Conservation (phyloP, 345 rosid species). For the Schrenkiella parvula region DNA sequence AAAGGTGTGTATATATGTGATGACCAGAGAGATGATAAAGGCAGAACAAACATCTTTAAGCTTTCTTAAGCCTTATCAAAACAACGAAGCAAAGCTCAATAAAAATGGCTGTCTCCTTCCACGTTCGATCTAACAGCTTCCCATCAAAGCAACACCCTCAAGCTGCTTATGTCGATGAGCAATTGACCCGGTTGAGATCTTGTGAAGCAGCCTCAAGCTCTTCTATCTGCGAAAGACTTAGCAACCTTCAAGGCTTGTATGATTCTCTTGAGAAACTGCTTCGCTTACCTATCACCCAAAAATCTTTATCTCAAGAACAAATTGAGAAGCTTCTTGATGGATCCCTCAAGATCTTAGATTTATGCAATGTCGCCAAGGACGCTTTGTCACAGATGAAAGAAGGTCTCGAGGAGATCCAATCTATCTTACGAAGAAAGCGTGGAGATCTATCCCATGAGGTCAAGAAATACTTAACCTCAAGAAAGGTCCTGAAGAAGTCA, state of each 20-base stretch:
- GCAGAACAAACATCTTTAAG: constrained; percentile 9
- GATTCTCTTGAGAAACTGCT: constrained; percentile 30
- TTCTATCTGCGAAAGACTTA: constrained; percentile 19
- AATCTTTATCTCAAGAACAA: constrained; percentile 26
- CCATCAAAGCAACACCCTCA: constrained; percentile 46
- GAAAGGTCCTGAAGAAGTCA: constrained; percentile 32
- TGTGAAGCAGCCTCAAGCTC: constrained; percentile 15
- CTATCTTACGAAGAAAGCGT: constrained; percentile 30
- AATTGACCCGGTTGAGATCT: constrained; percentile 30
- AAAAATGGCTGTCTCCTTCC: constrained; percentile 38
- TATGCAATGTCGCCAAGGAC: constrained; percentile 37
- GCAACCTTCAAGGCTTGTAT: constrained; percentile 35
- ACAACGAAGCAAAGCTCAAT: not conserved
- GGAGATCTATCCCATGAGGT: constrained; percentile 25
- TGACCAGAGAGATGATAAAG: not conserved
- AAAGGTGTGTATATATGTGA: not conserved
- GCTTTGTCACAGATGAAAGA: constrained; percentile 29
- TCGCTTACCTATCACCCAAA: constrained; percentile 22
- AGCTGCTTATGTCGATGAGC: constrained; percentile 28
- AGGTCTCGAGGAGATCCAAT: constrained; percentile 29
- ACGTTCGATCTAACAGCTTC: constrained; percentile 46
- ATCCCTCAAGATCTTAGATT: constrained; percentile 32
- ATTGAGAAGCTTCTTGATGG: constrained; percentile 36
- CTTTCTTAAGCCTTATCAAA: not conserved
- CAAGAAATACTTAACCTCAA: constrained; percentile 37